Conservation (phyloP, 1,139 yeast species). For the Geotrichum klebahnii region DNA sequence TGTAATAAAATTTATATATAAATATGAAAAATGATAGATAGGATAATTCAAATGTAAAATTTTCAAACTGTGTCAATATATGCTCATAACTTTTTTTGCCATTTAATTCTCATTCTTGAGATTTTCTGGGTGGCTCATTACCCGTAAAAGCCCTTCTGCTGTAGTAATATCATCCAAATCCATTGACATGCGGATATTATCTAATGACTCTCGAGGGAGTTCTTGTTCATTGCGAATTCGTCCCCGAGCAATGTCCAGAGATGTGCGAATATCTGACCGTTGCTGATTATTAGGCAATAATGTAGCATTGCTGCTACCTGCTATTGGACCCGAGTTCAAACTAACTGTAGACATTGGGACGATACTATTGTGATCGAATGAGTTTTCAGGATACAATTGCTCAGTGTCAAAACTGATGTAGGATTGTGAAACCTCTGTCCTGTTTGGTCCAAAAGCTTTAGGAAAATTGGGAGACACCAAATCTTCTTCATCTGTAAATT, state of each 20-base stretch:
- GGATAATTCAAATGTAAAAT: too few relatives aligned
- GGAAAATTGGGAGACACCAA: not conserved
- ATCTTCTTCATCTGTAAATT: conserved; percentile 12
- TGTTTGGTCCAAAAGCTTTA: not conserved
- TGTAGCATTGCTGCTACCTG: not conserved
- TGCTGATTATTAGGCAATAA: not conserved
- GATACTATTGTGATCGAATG: not conserved
- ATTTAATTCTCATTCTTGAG: not conserved
- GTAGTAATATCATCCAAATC: conserved; percentile 33
- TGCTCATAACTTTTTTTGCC: not conserved
- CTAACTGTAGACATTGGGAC: not conserved
- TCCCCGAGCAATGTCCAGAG: conserved; percentile 25
- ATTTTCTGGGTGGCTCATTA: conserved; percentile 15
- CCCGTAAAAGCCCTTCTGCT: conserved; percentile 32
- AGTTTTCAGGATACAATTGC: conserved; percentile 10
- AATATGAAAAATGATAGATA: too few relatives aligned
- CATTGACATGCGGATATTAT: conserved; percentile 32
- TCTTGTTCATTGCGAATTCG: conserved; percentile 32
- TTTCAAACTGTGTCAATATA: too few relatives aligned
- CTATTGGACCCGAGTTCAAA: not conserved
- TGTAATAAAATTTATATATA: too few relatives aligned
- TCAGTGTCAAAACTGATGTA: conserved; percentile 13
- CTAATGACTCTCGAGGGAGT: conserved; percentile 30
- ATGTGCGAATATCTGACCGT: conserved; percentile 15
- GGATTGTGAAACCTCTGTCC: not conserved